Evolutionary conservation across 164 flowering plant species (phyloP).

Genomic region (Kalanchoe fedtschenkoi): DNA sequence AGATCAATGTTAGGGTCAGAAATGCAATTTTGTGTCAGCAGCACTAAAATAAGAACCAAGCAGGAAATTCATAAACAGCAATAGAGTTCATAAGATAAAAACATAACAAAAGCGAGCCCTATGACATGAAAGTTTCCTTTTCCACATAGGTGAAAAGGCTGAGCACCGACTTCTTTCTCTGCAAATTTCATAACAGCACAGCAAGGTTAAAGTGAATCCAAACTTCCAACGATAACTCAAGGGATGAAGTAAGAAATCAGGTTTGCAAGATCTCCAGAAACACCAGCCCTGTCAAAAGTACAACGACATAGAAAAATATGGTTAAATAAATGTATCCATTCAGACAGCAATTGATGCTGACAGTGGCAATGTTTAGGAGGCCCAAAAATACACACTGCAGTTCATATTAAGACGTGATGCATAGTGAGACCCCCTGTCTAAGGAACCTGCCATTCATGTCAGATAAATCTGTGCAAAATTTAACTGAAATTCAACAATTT

Average conservation of each 20-base stretch:
- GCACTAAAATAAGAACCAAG: not conserved
- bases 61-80: not conserved
- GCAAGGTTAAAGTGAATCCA: constrained; percentile 96
- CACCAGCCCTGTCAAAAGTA: not conserved
- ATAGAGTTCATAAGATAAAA: not conserved
- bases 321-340: not conserved
- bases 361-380: not conserved
- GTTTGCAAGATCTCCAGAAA: constrained; percentile 1
- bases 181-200: constrained; percentile 94
- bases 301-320: not conserved
- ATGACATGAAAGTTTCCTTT: not conserved
- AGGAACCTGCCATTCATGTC: not conserved
- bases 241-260: constrained; percentile 2
- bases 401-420: not conserved
- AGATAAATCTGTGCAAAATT: not conserved
- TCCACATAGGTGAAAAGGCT: not conserved
- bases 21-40: not conserved
- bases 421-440: not conserved
- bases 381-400: not conserved
- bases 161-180: constrained; percentile 37
- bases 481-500: not conserved
- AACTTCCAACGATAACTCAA: constrained; percentile 61
- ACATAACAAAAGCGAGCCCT: not conserved
- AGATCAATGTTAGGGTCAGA: not conserved
- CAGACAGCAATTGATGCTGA: not conserved